Evolutionary conservation across 1,284 basidiomycete species (phyloP), one percentile per base, ranked within the genome.

Genomic region (Pyrrhoderma noxium): DNA sequence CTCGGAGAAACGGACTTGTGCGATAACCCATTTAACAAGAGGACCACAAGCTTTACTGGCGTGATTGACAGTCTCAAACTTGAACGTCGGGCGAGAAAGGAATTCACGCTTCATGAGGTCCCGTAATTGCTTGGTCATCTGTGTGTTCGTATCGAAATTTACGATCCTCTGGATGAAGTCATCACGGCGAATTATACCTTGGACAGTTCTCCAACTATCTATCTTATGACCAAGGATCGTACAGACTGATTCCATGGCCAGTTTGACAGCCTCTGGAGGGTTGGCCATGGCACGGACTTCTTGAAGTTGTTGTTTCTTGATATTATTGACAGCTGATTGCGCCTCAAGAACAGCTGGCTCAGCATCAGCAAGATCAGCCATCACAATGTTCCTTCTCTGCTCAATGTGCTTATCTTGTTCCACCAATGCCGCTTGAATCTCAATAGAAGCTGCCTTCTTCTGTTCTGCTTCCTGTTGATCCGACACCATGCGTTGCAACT

Each of bases 281-380:
- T 99, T 99, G 42, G 93, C 91, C 94, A 99, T 98, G 9, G 93
- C 84, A 62, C 97, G 83, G 25, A 99, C 95, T 80, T 99, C 96
- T 61, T 95, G 91, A 45, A 99, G 72, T 60, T 99, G 95, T 66
- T 95, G 92, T 63, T 86, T 86, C 70, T 93, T 98, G 76, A 99
- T 99, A 67, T 90, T 97, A 61, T 89, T 91, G 61, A 99, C 96
- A 23, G 95, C 93, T 2, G 91, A 74, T 63, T 97, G 89, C 8
- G 96, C 96, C 23, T 99, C 95, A 16, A 90, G 68, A 8, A 99
- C 95, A 21, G 96, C 96, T 2, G 96, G 96, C 64, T 99, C 95
- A 8, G 97, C 96, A 58, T 97, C 93, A 13, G 95, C 95, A 19
- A 99, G 83, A 65, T 99, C 95, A 25, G 85, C 85, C 80, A 93